Evolutionary conservation across 2,329 filamentous ascomycete genomes (phyloP).

Genomic region (Raffaelea albimanens): DNA sequence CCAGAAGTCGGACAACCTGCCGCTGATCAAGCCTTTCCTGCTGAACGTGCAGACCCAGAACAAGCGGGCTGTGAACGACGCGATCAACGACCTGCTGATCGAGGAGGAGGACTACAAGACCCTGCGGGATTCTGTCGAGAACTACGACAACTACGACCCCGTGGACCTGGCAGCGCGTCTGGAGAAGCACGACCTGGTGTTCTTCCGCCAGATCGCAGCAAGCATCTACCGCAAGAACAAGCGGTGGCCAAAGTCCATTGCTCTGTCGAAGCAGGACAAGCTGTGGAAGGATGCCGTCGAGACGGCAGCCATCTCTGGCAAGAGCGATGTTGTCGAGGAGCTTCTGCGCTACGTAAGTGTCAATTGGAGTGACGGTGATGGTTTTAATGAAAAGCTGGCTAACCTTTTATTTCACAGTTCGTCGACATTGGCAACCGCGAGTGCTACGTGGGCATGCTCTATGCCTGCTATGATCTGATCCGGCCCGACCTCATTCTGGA

Average conservation of each 20-base stretch:
- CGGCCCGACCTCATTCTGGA: constrained; percentile 88
- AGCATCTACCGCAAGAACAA: constrained; percentile 99
- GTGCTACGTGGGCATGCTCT: constrained; percentile 99
- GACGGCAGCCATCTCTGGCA: constrained; percentile 85
- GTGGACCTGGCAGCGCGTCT: constrained; percentile 84
- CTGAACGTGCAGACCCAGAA: constrained; percentile 94
- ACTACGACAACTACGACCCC: constrained; percentile 98
- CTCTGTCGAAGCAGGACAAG: constrained; percentile 97
- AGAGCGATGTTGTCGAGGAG: constrained; percentile 89
- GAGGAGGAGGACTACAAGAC: constrained; percentile 99
- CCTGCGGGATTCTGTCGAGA: constrained; percentile 90
- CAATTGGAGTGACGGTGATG: neutral
- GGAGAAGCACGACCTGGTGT: constrained; percentile 95
- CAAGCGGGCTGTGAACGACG: constrained; percentile 96
- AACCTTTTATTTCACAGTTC: constrained; percentile 53
- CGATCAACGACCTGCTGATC: constrained; percentile 94
- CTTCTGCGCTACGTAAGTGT: constrained; percentile 91
- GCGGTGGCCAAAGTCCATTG: constrained; percentile 98
- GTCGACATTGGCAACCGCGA: constrained; percentile 98
- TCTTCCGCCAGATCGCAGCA: constrained; percentile 97
- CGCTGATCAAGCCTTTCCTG: constrained; percentile 96
- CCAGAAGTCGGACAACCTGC: constrained; percentile 95
- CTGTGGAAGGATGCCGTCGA: constrained; percentile 99
- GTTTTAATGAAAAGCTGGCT: no score
- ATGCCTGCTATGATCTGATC: constrained; percentile 95